Base-by-base conservation (phyloP, 805 yeast genomes). In the Hyphopichia homilentoma region DNA sequence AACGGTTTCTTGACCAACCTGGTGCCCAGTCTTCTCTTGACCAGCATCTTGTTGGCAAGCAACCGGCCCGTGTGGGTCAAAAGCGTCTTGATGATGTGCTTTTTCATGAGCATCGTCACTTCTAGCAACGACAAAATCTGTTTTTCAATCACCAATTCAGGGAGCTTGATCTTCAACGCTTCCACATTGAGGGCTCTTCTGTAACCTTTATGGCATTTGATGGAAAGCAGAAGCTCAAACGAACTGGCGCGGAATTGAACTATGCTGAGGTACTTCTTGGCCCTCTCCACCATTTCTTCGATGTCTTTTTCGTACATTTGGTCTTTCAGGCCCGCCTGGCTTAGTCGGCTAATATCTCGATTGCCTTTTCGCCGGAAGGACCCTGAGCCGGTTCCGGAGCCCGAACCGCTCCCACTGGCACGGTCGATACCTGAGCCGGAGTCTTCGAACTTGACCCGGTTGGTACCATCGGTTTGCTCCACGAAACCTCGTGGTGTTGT, bases 221-320 rank as follows among this genome's bases (percentile, higher is more conserved):
- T 50, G 1, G 72, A 64, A 8, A 66, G 54, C 54, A 45, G 44
- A 16, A 67, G 38, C 6, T 55, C 44, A 15, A 59, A 45, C 1
- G 62, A 49, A 18, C 45, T 38, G 4, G 57, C 30, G 20, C 59
- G 63, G 40, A 90, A 67, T 11, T 73, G 61, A 16, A 77, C 75
- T 38, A 89, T 75, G 44, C 84, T 81, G 54, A 84, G 67, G 50
- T 75, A 85, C 36, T 75, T 76, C 17, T 84, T 74, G 1, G 97
- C 86, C 29, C 97, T 64, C 27, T 67, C 59, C 4, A 87, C 59
- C 96, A 90, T 87, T 41, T 75, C 72, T 16, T 76, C 54, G 15
- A 64, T 47, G 14, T 65, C 53, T 15, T 49, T 50, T 29, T 57
- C 54, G 18, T 48, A 36, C 27, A 12, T 4, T 23, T 17, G 8